Conservation (phyloP, 2,329 filamentous ascomycete species). For the Botrytis porri region DNA sequence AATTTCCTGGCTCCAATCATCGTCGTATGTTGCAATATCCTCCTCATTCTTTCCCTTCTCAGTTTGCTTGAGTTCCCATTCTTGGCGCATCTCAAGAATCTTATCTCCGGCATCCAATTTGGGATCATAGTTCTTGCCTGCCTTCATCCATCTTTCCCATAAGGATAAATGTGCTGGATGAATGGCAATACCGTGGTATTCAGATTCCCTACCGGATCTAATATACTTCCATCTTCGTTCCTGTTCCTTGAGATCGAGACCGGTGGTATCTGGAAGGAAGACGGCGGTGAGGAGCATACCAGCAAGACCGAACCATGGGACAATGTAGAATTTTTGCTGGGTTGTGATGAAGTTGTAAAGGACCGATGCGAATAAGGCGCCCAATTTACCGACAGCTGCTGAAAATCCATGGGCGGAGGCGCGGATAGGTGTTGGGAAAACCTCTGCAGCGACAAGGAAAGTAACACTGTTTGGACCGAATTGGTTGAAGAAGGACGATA, state of each 20-base stretch:
- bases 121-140: slow-evolving; percentile 79
- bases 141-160: slow-evolving; percentile 79
- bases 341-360: slow-evolving; percentile 93
- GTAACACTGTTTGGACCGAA: slow-evolving; percentile 92
- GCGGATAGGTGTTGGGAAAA: slow-evolving; percentile 92
- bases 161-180: slow-evolving; percentile 84
- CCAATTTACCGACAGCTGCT: slow-evolving; percentile 85
- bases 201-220: slow-evolving; percentile 68
- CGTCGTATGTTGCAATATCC: slow-evolving; percentile 21
- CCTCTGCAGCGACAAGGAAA: slow-evolving; percentile 92
- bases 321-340: slow-evolving; percentile 82
- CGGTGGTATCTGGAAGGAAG: slow-evolving; percentile 95
- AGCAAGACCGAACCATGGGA: slow-evolving; percentile 90
- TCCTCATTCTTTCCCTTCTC: slow-evolving; percentile 37
- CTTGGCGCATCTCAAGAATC: slow-evolving; percentile 73
- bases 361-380: slow-evolving; percentile 81
- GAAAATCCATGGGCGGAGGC: slow-evolving; percentile 93
- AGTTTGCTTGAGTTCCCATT: slow-evolving; percentile 58
- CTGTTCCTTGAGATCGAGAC: slow-evolving; percentile 94
- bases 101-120: slow-evolving; percentile 79
- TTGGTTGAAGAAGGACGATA: slow-evolving; percentile 98
- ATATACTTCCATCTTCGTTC: slow-evolving; percentile 92
- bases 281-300: slow-evolving; percentile 79
- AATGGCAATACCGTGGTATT: slow-evolving; percentile 92
- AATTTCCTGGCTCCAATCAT: slow-evolving; percentile 31